Percentiles rank a stretch among this genome's conserved stretches.
phyloP scores from a whole-genome alignment of 2,329 filamentous ascomycete species.

The Arthrobotrys megalospora region DNA sequence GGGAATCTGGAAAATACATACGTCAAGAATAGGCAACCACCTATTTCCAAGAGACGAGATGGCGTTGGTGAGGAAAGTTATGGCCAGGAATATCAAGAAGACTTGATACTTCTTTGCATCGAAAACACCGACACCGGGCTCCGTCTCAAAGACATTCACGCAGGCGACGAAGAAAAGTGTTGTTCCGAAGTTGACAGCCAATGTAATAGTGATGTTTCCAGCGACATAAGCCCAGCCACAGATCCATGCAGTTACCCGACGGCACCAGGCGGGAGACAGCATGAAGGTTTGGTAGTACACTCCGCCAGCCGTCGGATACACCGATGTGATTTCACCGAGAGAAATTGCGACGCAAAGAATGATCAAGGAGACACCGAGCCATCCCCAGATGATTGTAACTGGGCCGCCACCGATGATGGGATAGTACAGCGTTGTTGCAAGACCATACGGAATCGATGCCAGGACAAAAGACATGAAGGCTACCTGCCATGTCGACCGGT shows the following conservation, averaged over 20 bases:
- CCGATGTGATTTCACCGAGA: slow-evolving; percentile 81
- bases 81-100: slow-evolving; percentile 70
- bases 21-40: slow-evolving; percentile 76
- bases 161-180: slow-evolving; percentile 72
- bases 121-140: slow-evolving; percentile 70
- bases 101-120: slow-evolving; percentile 69
- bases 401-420: slow-evolving; percentile 78
- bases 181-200: slow-evolving; percentile 86
- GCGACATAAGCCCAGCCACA: slow-evolving; percentile 83
- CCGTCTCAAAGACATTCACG: slow-evolving; percentile 72
- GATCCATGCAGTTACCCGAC: slow-evolving; percentile 78
- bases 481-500: slow-evolving; percentile 78
- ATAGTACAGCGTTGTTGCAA: slow-evolving; percentile 79
- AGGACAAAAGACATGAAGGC: slow-evolving; percentile 84
- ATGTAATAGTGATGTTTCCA: slow-evolving; percentile 84
- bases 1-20: slow-evolving; percentile 69
- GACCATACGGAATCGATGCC: slow-evolving; percentile 80
- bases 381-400: slow-evolving; percentile 80
- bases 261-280: slow-evolving; percentile 75
- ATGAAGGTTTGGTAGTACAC: slow-evolving; percentile 86
- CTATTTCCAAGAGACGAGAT: slow-evolving; percentile 72
- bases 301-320: slow-evolving; percentile 82
- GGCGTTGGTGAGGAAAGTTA: slow-evolving; percentile 71
- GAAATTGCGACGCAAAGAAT: slow-evolving; percentile 80
- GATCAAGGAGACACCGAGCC: slow-evolving; percentile 78